phyloP scores from a whole-genome alignment of 306 rosid genomes.

The Acmispon strigosus region DNA sequence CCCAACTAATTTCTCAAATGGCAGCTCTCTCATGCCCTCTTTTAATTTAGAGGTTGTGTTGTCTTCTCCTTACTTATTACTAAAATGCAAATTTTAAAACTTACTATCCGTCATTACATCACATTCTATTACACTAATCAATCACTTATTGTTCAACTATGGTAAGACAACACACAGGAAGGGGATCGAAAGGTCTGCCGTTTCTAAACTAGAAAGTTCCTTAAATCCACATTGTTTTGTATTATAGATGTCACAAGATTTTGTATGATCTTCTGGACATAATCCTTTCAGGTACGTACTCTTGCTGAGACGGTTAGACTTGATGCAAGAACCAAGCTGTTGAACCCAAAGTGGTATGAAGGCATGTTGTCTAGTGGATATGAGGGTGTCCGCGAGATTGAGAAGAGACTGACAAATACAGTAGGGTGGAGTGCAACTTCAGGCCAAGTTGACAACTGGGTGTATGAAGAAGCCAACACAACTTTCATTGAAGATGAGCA shows the following conservation, averaged over 20 bases:
- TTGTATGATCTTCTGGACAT: neutral
- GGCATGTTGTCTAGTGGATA: constrained; percentile 94
- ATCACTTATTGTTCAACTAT: too few species aligned
- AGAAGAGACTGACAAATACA: constrained; percentile 91
- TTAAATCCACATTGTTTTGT: neutral
- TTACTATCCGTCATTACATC: too few species aligned
- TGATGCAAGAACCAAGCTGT: constrained; percentile 88
- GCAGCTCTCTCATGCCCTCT: too few species aligned
- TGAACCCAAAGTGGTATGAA: constrained; percentile 99
- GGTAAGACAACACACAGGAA: too few species aligned
- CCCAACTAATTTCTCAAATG: too few species aligned
- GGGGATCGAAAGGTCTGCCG: too few species aligned
- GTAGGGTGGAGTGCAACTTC: constrained; percentile 99
- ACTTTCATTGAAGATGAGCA: constrained; percentile 88
- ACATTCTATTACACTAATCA: too few species aligned
- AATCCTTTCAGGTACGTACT: constrained; percentile 68
- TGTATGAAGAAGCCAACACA: constrained; percentile 96
- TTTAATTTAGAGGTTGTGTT: too few species aligned
- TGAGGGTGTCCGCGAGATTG: constrained; percentile 93
- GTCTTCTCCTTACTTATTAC: too few species aligned
- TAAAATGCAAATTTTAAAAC: too few species aligned
- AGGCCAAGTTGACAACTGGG: constrained; percentile 99
- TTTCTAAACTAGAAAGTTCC: neutral
- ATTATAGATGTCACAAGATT: neutral
- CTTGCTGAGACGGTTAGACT: constrained; percentile 94